Evolutionary conservation across 2,329 filamentous ascomycete species (phyloP).

Genomic region (Harringtonia aguacate): DNA sequence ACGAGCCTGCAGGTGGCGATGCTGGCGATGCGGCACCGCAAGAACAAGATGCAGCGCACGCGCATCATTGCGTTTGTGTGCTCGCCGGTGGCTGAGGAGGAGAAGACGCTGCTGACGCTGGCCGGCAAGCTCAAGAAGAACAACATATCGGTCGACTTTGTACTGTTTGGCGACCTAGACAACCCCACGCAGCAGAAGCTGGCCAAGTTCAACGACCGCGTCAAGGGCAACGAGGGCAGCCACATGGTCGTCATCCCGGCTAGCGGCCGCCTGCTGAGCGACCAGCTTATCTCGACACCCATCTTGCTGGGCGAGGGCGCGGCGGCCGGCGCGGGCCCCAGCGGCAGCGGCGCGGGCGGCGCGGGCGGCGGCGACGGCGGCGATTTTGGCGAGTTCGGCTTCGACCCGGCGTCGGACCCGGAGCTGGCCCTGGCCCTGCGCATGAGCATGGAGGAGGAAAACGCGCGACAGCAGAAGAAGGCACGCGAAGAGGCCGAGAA

Average conservation of each 20-base stretch:
- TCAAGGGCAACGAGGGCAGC: slow-evolving; percentile 85
- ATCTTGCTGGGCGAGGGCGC: slow-evolving; percentile 76
- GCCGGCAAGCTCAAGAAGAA: slow-evolving; percentile 99
- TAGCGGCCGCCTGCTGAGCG: slow-evolving; percentile 82
- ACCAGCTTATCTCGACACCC: slow-evolving; percentile 79
- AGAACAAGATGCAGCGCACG: slow-evolving; percentile 94
- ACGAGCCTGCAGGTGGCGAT: slow-evolving; percentile 87
- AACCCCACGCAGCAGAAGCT: slow-evolving; percentile 87
- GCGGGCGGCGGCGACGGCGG: slow-evolving; percentile 45
- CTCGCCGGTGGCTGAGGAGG: slow-evolving; percentile 80
- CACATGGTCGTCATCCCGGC: slow-evolving; percentile 85
- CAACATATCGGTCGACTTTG: slow-evolving; percentile 86
- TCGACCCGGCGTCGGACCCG: slow-evolving; percentile 85
- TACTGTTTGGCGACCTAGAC: slow-evolving; percentile 88
- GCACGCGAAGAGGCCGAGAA: slow-evolving; percentile 61
- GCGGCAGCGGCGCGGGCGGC: slow-evolving; percentile 45
- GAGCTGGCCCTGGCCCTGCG: slow-evolving; percentile 88
- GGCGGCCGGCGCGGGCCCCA: slow-evolving; percentile 43
- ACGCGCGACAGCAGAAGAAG: slow-evolving; percentile 81
- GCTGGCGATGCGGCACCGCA: slow-evolving; percentile 94
- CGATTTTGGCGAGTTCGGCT: slow-evolving; percentile 70
- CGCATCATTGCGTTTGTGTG: slow-evolving; percentile 96
- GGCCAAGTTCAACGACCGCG: slow-evolving; percentile 82
- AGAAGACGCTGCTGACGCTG: slow-evolving; percentile 78
- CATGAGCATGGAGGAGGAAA: slow-evolving; percentile 98